A percentile compares a stretch with the other conserved stretches of the same genome.
Conservation (phyloP, 106 monocot genomes). For the Phalaenopsis equestris region DNA sequence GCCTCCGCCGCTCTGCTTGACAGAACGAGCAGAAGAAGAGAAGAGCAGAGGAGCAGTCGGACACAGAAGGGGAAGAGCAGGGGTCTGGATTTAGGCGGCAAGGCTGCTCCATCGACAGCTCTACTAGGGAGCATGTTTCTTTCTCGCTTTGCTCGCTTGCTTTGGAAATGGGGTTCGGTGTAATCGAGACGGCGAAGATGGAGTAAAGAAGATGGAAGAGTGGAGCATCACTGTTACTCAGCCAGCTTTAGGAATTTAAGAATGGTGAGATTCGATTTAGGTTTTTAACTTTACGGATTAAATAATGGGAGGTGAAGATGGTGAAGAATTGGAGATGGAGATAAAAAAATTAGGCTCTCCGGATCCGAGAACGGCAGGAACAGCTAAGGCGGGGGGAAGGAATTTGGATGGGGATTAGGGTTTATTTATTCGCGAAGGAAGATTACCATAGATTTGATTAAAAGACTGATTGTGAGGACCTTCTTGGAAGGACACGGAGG, state of each 20-base stretch:
- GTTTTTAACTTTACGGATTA: background rate
- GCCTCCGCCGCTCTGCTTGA: background rate
- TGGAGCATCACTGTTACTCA: background rate
- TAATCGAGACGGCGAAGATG: conserved; percentile 3
- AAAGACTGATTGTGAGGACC: too few species aligned
- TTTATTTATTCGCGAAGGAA: background rate
- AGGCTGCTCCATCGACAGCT: background rate
- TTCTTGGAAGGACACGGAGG: too few species aligned
- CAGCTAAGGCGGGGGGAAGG: background rate
- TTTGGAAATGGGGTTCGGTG: background rate
- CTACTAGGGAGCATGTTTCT: background rate
- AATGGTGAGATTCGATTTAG: background rate
- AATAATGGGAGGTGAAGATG: background rate
- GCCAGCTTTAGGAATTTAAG: background rate
- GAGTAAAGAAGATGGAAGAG: conserved; percentile 1
- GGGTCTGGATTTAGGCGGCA: background rate
- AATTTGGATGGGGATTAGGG: background rate
- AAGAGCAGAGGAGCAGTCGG: background rate
- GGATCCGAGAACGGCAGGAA: conserved; percentile 44
- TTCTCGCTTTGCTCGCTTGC: background rate
- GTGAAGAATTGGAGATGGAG: conserved; percentile 6
- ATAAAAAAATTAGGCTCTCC: conserved; percentile 36
- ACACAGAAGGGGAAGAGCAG: background rate
- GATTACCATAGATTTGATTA: too few species aligned
- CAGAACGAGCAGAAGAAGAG: background rate